Conservation (phyloP, 2,329 filamentous ascomycete genomes). For the Zymoseptoria ardabiliae region DNA sequence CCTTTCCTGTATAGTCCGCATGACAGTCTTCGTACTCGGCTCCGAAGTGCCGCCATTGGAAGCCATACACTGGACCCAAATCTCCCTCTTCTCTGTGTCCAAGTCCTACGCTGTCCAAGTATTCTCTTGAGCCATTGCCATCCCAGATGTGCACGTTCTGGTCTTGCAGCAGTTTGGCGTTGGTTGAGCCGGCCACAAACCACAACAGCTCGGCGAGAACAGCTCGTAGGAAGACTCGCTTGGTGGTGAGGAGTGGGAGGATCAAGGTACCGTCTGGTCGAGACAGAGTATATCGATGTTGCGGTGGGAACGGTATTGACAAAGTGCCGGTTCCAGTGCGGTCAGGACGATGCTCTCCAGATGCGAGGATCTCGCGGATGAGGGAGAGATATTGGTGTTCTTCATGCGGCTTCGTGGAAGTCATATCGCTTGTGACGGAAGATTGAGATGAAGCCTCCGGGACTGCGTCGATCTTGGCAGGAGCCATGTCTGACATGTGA, state of each 20-base stretch:
- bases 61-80: constrained; percentile 91
- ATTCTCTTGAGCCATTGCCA: constrained; percentile 85
- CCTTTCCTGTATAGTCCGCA: constrained; percentile 77
- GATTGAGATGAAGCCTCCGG: constrained; percentile 10
- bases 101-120: constrained; percentile 78
- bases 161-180: constrained; percentile 65
- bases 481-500: not conserved
- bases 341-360: constrained; percentile 84
- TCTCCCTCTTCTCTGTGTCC: constrained; percentile 78
- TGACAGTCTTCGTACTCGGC: constrained; percentile 75
- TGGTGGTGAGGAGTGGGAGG: constrained; percentile 91
- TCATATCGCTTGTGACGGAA: constrained; percentile 6
- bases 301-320: constrained; percentile 78
- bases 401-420: constrained; percentile 51
- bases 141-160: constrained; percentile 96
- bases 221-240: constrained; percentile 87
- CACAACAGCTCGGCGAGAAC: constrained; percentile 90
- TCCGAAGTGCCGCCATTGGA: constrained; percentile 98
- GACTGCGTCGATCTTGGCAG: constrained; percentile 6
- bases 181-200: constrained; percentile 84
- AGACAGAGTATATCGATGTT: constrained; percentile 79
- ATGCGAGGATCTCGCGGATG: constrained; percentile 72
- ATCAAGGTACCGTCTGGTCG: constrained; percentile 52
- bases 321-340: constrained; percentile 90
- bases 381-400: constrained; percentile 91